These are phyloP conservation scores for Fistulina hepatica DNA, from an alignment of 1,284 basidiomycete species.

Conservation along the genomic window DNA sequence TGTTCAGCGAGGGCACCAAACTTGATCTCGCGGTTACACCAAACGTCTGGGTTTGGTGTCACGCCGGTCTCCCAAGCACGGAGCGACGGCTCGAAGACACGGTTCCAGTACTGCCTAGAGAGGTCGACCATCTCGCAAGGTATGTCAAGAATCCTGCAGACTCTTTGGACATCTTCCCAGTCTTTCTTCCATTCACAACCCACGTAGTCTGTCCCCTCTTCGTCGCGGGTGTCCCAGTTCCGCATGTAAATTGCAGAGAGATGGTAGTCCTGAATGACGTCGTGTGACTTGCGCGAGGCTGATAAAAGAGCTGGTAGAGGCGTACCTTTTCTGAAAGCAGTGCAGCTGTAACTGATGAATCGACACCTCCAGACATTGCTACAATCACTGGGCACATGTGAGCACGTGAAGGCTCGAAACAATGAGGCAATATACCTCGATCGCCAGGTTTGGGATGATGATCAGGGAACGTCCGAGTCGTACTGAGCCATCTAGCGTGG, in stretches of 20 bases:
- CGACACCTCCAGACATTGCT: slow-evolving; percentile 94
- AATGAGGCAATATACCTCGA: no score
- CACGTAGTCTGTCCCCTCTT: slow-evolving; percentile 48
- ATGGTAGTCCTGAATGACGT: slow-evolving; percentile 51
- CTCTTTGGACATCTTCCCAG: slow-evolving; percentile 81
- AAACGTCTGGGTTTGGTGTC: slow-evolving; percentile 92
- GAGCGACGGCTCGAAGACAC: slow-evolving; percentile 80
- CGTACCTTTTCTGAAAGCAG: slow-evolving; percentile 60
- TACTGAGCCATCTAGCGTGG: no score
- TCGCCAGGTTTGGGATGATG: no score
- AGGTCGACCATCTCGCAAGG: slow-evolving; percentile 73
- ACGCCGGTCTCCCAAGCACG: slow-evolving; percentile 63
- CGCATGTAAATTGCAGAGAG: slow-evolving; percentile 90
- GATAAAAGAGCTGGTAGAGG: neutral
- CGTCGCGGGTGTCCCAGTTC: slow-evolving; percentile 82
- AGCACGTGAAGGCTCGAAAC: no score
- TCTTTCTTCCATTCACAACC: slow-evolving; percentile 95
- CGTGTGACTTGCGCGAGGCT: neutral
- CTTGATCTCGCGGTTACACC: slow-evolving; percentile 95
- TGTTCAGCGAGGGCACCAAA: slow-evolving; percentile 78
- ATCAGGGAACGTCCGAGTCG: no score
- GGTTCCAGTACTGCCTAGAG: slow-evolving; percentile 78
- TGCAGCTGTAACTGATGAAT: slow-evolving; percentile 78
- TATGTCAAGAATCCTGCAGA: slow-evolving; percentile 61
- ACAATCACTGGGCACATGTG: slow-evolving; percentile 76